Conservation (phyloP, 2,329 filamentous ascomycete genomes). For the Coniochaeta sp. region DNA sequence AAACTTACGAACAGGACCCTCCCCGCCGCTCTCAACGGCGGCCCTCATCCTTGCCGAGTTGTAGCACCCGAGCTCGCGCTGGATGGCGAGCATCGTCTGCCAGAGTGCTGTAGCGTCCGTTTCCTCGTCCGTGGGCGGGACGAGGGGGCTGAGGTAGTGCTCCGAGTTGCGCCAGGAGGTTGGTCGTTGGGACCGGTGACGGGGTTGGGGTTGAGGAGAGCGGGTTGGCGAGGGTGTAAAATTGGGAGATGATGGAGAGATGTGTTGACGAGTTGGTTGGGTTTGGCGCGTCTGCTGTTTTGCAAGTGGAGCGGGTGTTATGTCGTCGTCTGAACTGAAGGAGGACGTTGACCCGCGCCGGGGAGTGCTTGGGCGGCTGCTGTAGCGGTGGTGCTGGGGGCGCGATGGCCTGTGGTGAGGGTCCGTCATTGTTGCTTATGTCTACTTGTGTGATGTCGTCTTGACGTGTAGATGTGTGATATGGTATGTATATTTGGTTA, state of each 20-base stretch:
- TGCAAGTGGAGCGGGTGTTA: neutral
- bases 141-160: neutral
- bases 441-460: no score
- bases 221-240: no score
- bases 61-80: slow-evolving; percentile 33
- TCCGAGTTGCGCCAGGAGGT: slow-evolving; percentile 6
- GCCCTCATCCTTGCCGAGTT: slow-evolving; percentile 36
- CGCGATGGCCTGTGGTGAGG: neutral
- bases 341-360: neutral
- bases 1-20: slow-evolving; percentile 27
- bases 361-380: no score
- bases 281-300: neutral
- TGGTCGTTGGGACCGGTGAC: neutral
- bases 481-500: no score
- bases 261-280: no score
- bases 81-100: slow-evolving; percentile 34
- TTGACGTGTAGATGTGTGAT: no score
- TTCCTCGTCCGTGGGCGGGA: slow-evolving; percentile 4
- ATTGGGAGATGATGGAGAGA: no score
- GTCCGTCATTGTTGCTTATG: neutral
- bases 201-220: no score
- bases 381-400: neutral
- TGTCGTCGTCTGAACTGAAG: neutral
- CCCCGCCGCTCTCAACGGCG: slow-evolving; percentile 28
- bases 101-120: slow-evolving; percentile 30